Conservation (phyloP, 495 filamentous ascomycete species). For the Haplographium delicatum region DNA sequence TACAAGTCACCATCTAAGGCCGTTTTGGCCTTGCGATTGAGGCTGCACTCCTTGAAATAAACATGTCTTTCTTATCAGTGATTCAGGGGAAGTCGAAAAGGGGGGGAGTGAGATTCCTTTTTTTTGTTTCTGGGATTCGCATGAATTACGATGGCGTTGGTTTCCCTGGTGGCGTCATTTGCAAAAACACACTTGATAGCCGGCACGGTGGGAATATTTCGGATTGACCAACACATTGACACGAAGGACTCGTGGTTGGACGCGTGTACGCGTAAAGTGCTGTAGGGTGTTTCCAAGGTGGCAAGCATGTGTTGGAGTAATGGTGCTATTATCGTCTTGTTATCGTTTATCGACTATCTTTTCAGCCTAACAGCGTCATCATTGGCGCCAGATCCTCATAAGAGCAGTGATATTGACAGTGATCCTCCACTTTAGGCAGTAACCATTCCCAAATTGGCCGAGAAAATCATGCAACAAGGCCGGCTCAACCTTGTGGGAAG, state of each 20-base stretch:
- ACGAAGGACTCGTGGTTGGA: not conserved
- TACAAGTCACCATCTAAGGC: not conserved
- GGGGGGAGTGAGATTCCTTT: no score
- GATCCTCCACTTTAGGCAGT: conserved; percentile 14
- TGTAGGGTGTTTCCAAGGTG: no score
- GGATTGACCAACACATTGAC: conserved; percentile 5
- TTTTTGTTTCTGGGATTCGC: conserved; percentile 12
- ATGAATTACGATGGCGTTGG: conserved; percentile 15
- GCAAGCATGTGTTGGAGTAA: no score
- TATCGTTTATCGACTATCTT: conserved; percentile 8
- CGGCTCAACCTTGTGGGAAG: not conserved
- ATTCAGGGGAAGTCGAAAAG: no score
- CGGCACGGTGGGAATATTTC: not conserved
- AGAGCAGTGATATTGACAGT: conserved; percentile 18
- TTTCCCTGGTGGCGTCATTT: conserved; percentile 14
- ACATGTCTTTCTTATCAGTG: no score
- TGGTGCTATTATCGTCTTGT: no score
- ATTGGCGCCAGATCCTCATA: conserved; percentile 21
- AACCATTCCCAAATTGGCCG: conserved; percentile 9
- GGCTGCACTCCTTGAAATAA: no score
- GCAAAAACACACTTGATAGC: conserved; percentile 17
- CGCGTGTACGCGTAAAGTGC: conserved; percentile 15
- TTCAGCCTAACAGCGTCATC: conserved; percentile 11
- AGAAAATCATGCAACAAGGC: conserved; percentile 17
- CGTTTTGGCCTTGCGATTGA: not conserved